These are phyloP conservation scores for Blumeria hordei DNA, from an alignment of 2,329 filamentous ascomycete species.

Conservation along the genomic window DNA sequence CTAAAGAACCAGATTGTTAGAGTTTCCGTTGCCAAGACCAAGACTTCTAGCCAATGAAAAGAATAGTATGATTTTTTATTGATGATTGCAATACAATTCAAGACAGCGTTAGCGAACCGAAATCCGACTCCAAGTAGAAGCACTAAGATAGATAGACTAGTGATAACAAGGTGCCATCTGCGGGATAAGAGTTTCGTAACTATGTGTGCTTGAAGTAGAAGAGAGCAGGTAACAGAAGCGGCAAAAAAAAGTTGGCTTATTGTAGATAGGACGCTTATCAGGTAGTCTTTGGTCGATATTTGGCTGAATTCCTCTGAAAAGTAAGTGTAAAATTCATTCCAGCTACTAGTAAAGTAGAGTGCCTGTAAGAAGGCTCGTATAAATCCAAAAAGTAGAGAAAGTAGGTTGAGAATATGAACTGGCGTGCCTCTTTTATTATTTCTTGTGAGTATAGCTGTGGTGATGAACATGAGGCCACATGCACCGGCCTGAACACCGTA, in stretches of 20 bases:
- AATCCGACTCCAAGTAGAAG: constrained; percentile 26
- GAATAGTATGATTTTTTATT: constrained; percentile 9
- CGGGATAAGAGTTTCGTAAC: constrained; percentile 23
- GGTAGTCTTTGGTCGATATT: constrained; percentile 20
- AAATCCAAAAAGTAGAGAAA: constrained; percentile 29
- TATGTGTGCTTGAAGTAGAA: constrained; percentile 38
- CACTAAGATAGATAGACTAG: constrained; percentile 22
- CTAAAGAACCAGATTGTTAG: constrained; percentile 37
- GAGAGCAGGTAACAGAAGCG: constrained; percentile 28
- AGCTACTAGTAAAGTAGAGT: constrained; percentile 26
- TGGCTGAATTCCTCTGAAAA: constrained; percentile 22
- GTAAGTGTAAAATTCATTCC: constrained; percentile 24
- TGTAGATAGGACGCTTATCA: constrained; percentile 22
- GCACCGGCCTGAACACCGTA: constrained; percentile 36
- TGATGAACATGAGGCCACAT: constrained; percentile 27
- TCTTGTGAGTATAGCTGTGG: constrained; percentile 33
- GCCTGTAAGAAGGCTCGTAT: constrained; percentile 24
- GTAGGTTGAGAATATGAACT: constrained; percentile 34
- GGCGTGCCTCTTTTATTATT: constrained; percentile 29
- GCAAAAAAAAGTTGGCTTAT: constrained; percentile 28
- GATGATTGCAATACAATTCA: constrained; percentile 17
- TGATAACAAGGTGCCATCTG: constrained; percentile 21
- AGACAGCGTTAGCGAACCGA: constrained; percentile 25
- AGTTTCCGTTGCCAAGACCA: constrained; percentile 23
- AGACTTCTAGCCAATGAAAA: constrained; percentile 1